These are phyloP conservation scores for Dimargaris cristalligena DNA, from an alignment of 192 early-diverging fungal genomes.

Conservation along the genomic window DNA sequence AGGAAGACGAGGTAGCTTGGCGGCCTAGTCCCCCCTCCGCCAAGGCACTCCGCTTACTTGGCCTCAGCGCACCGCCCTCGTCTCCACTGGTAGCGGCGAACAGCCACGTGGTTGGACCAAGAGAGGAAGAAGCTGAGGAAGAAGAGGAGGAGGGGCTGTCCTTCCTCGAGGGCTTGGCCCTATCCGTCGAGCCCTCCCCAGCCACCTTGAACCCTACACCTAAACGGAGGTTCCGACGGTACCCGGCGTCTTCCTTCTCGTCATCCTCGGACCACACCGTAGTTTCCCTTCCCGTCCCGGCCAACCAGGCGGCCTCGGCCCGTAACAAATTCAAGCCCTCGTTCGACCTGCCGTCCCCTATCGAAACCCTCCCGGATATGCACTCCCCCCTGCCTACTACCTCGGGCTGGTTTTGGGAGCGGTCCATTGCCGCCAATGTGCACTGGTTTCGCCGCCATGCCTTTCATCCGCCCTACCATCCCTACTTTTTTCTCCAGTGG, in stretches of 20 bases:
- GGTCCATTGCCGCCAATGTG: conserved; percentile 14
- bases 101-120: neutral
- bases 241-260: neutral
- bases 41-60: conserved; percentile 24
- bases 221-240: no score
- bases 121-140: neutral
- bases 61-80: conserved; percentile 11
- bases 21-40: neutral
- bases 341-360: neutral
- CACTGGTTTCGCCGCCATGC: conserved; percentile 26
- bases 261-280: conserved; percentile 23
- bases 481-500: conserved; percentile 25
- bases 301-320: conserved; percentile 12
- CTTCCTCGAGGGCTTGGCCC: conserved; percentile 13
- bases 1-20: neutral
- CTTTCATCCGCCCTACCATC: conserved; percentile 26
- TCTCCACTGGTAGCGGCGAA: neutral
- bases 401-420: conserved; percentile 13
- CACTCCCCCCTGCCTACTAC: conserved; percentile 19
- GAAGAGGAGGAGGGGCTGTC: conserved; percentile 1
- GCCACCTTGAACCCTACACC: no score
- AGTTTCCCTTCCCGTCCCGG: conserved; percentile 19
- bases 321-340: neutral
- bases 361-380: neutral
- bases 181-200: neutral